Percentiles rank a stretch among this genome's conserved stretches.
Conservation (phyloP, 2,329 filamentous ascomycete genomes). For the Sporothrix pseudoabietina region DNA sequence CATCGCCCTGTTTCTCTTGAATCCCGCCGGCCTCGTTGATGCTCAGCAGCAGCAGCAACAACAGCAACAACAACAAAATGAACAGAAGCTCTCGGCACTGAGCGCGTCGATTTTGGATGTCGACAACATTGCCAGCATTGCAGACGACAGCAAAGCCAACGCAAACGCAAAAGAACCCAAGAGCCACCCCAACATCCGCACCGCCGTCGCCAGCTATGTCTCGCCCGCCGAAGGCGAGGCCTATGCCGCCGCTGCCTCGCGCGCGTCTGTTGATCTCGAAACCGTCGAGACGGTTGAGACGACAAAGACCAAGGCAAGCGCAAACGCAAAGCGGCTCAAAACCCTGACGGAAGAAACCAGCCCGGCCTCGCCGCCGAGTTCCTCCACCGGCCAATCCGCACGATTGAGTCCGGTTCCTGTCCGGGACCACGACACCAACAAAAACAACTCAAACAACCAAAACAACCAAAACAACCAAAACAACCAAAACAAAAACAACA, state of each 20-base stretch:
- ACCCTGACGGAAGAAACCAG: conserved; percentile 21
- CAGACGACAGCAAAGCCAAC: not conserved
- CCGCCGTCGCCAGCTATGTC: conserved; percentile 33
- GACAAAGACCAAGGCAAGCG: conserved; percentile 1
- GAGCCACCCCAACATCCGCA: conserved; percentile 24
- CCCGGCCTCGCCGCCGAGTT: conserved; percentile 7
- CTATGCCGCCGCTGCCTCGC: conserved; percentile 34
- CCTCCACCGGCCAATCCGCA: conserved; percentile 40
- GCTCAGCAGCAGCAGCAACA: conserved; percentile 63
- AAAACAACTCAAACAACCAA: conserved; percentile 30
- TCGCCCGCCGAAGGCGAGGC: conserved; percentile 38
- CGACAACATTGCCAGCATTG: conserved; percentile 9
- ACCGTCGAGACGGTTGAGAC: conserved; percentile 10
- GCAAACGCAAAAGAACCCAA: not conserved
- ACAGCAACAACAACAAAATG: conserved; percentile 27
- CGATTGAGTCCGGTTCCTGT: conserved; percentile 37
- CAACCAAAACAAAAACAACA: conserved; percentile 41
- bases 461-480: conserved; percentile 42
- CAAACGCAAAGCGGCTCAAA: conserved; percentile 37
- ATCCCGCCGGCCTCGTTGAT: conserved; percentile 58
- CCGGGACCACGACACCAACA: not conserved
- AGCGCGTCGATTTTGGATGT: not conserved
- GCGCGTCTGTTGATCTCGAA: conserved; percentile 36
- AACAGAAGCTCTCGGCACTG: not conserved
- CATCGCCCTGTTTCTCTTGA: conserved; percentile 57